Evolutionary conservation across 2,329 filamentous ascomycete genomes (phyloP).

Genomic region (Lachnellula cervina): DNA sequence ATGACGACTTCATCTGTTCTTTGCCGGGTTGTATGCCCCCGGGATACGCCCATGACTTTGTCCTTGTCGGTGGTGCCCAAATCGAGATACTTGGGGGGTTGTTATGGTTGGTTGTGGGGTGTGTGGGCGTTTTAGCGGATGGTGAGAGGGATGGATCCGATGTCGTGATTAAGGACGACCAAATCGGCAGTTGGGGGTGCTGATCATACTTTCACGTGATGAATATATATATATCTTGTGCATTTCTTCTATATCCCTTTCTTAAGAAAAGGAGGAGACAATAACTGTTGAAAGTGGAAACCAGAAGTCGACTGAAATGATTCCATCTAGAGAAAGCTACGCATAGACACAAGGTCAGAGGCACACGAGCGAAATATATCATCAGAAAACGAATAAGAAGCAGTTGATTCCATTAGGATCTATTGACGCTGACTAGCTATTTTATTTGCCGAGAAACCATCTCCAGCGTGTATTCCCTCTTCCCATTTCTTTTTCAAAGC

Average conservation of each 20-base stretch:
- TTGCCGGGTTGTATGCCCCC: too few species aligned
- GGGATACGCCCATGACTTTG: too few species aligned
- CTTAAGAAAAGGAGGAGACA: too few species aligned
- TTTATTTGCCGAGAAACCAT: neutral
- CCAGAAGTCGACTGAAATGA: too few species aligned
- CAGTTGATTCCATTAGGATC: neutral
- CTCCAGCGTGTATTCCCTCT: neutral
- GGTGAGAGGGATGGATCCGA: neutral
- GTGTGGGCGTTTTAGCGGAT: neutral
- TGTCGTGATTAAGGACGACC: slow-evolving; percentile 7
- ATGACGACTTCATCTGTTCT: neutral
- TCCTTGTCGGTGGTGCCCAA: too few species aligned
- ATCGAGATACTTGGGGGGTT: too few species aligned
- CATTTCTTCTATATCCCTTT: too few species aligned
- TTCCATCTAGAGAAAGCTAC: too few species aligned
- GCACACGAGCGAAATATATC: neutral
- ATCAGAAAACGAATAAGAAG: neutral
- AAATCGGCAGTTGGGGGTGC: neutral
- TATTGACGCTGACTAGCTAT: slow-evolving; percentile 2
- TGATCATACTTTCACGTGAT: neutral
- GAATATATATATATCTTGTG: too few species aligned
- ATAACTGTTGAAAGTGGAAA: too few species aligned
- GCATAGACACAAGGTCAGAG: neutral
- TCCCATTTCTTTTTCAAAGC: neutral
- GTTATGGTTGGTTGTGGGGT: neutral